Conservation (phyloP, 2,329 filamentous ascomycete genomes). For the Bretziella fagacearum region DNA sequence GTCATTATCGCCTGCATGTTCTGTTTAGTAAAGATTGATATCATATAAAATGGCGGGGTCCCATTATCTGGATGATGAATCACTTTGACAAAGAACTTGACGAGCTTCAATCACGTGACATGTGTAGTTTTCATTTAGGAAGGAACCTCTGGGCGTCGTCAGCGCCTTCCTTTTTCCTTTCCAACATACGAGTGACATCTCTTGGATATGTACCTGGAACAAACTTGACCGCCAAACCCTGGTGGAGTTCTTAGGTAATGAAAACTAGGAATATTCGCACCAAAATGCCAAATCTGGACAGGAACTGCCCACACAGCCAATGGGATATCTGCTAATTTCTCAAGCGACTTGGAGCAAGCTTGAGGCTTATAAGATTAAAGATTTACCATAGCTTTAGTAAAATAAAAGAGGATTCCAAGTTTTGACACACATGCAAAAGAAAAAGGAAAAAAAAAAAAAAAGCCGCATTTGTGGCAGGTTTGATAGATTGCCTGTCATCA, state of each 20-base stretch:
- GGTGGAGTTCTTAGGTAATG: background rate
- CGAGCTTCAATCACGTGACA: background rate
- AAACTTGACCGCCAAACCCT: background rate
- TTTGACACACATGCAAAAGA: background rate
- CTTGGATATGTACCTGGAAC: too few species aligned
- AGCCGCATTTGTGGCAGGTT: background rate
- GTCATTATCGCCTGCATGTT: too few species aligned
- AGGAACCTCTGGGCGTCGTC: too few species aligned
- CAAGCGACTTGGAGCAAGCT: background rate
- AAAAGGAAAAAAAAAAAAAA: background rate
- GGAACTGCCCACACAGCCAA: background rate
- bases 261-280: background rate
- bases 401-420: background rate
- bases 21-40: too few species aligned
- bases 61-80: too few species aligned
- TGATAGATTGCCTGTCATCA: background rate
- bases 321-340: background rate
- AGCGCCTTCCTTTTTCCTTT: too few species aligned
- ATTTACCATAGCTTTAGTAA: background rate
- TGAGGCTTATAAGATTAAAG: conserved; percentile 1
- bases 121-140: background rate
- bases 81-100: too few species aligned
- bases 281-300: background rate
- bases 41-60: too few species aligned
- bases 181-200: too few species aligned